phyloP scores from a whole-genome alignment of 805 yeast species.

The Metschnikowia borealis region DNA sequence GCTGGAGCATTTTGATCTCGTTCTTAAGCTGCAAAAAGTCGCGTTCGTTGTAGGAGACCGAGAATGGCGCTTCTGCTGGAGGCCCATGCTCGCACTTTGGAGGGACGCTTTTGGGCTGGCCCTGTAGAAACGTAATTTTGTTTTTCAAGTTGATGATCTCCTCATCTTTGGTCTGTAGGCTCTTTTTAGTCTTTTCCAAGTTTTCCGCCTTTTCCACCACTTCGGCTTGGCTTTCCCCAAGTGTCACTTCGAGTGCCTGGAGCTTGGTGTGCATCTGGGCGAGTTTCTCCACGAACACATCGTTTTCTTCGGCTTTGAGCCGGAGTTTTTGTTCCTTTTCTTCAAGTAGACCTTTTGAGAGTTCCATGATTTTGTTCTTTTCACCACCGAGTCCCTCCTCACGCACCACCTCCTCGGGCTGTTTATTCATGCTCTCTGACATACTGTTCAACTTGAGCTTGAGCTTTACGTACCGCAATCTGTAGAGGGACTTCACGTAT shows the following conservation, averaged over 20 bases:
- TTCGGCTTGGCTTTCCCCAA: constrained; percentile 1
- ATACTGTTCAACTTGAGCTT: constrained; percentile 11
- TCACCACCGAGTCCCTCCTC: constrained; percentile 5
- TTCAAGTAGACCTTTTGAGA: constrained; percentile 11
- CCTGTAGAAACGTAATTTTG: not conserved
- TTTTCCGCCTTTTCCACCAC: constrained; percentile 15
- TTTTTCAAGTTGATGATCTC: constrained; percentile 17
- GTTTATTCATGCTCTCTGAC: constrained; percentile 5
- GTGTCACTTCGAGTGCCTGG: constrained; percentile 1
- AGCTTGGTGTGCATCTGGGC: constrained; percentile 1
- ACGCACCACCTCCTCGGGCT: constrained; percentile 3
- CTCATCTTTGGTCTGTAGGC: constrained; percentile 23
- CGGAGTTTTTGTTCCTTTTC: constrained; percentile 8
- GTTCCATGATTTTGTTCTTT: constrained; percentile 9
- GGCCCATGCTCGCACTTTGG: not conserved
- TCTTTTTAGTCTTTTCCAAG: constrained; percentile 20
- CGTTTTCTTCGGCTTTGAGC: not conserved
- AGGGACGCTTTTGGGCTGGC: not conserved
- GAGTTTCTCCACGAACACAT: not conserved
- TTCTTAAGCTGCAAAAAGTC: not conserved
- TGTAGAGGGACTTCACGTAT: constrained; percentile 45
- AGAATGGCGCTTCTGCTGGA: not conserved
- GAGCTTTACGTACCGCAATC: constrained; percentile 13
- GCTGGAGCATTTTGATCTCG: constrained; percentile 16
- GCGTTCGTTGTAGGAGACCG: not conserved